A percentile compares a stretch with the other conserved stretches of the same genome.
Conservation (phyloP, 2,329 filamentous ascomycete genomes). For the Beauveria sp. region DNA sequence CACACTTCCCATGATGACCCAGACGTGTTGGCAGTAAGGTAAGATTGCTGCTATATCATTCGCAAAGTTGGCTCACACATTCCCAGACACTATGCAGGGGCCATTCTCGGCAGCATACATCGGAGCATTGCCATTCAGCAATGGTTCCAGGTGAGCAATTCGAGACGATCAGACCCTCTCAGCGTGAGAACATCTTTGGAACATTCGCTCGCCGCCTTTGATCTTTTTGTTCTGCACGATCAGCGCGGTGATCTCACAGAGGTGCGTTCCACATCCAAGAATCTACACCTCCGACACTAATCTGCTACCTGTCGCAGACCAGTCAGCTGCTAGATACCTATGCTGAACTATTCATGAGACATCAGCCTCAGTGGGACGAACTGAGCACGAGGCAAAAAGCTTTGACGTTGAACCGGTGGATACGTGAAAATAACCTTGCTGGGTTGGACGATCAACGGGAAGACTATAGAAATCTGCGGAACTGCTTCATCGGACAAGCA, state of each 20-base stretch:
- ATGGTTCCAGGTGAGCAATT: constrained; percentile 43
- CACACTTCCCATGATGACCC: constrained; percentile 50
- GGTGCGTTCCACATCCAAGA: constrained; percentile 35
- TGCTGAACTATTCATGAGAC: constrained; percentile 45
- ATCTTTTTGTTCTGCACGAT: constrained; percentile 78
- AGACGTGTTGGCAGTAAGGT: constrained; percentile 71
- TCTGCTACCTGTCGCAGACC: constrained; percentile 36
- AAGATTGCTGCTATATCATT: constrained; percentile 14
- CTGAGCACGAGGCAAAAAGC: constrained; percentile 62
- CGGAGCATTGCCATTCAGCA: constrained; percentile 69
- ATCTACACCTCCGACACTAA: constrained; percentile 10
- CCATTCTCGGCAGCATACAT: constrained; percentile 72
- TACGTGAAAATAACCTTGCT: constrained; percentile 60
- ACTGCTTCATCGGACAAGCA: constrained; percentile 81
- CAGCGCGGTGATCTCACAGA: constrained; percentile 66
- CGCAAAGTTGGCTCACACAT: constrained; percentile 14
- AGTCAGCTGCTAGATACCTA: constrained; percentile 57
- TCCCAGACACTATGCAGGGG: constrained; percentile 64
- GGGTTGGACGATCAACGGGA: constrained; percentile 58
- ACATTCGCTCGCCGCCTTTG: constrained; percentile 71
- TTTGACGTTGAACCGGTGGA: constrained; percentile 57
- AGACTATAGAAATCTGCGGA: constrained; percentile 72
- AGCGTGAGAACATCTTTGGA: constrained; percentile 51
- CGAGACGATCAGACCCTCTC: constrained; percentile 26
- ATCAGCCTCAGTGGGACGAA: constrained; percentile 44